Evolutionary conservation across 495 filamentous ascomycete genomes (phyloP), one percentile per base, ranked within the genome.

Genomic region (Hypoxylon subgilvum): DNA sequence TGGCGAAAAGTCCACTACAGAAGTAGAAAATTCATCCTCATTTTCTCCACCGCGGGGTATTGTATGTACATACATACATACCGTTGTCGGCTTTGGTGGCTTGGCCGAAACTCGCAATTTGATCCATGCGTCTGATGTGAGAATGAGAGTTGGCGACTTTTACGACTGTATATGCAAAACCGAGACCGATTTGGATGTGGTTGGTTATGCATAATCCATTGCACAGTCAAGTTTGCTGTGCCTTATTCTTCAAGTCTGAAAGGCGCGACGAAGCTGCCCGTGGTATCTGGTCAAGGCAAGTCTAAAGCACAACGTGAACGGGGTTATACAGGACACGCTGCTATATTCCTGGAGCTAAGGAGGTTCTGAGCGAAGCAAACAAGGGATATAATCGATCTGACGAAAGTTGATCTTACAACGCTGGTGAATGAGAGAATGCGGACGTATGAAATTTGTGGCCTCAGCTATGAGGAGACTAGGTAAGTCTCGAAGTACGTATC

Each of bases 91-190:
- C 34, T 46, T 14, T 17, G 28, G 39, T 35, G 18, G 50, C 54
- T 64, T 49, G 39, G 38, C 36, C 25, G 31, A 53, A 30, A 27
- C 32, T 27, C 39, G 36, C 17, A 57, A 48, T 47, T 48, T 39
- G 35, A 31, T 22, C 48, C 36, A 40, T 39, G 27, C 28, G 45
- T 51, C 61, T 64, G 44, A 55, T 64, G 54, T 59, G 50, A 64
- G 54, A 50, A 52, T 22, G 25, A 25, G 43, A 53, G 28, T 25
- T 30, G 40, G 25, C 32, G 18, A 42, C 36, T 52, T 57, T 28
- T 52, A 42, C 35, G 30, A 46, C 52, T 48, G 38, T 48, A 35
- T 21, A 53, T 34, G 3, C 23, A 49, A 31, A 14, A 28, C 32
- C 16, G 14, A 35, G 40, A 39, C 39, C 16, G 47, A 40, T 44